phyloP scores from a whole-genome alignment of 73 alveolate species.

The Tetrahymena elliotti region DNA sequence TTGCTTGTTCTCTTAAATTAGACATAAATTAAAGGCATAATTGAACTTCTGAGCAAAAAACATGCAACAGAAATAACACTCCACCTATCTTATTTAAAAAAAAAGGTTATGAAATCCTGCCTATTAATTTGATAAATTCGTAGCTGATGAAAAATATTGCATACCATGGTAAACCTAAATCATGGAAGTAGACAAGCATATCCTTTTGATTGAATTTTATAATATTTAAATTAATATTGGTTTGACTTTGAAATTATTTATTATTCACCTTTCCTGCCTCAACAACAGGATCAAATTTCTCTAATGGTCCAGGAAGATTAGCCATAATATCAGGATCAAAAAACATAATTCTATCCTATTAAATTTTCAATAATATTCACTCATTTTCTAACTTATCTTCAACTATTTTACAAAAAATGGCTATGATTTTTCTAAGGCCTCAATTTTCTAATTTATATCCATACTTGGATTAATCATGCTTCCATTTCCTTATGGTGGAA shows the following conservation, averaged over 20 bases:
- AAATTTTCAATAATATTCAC: not conserved
- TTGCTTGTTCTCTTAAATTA: slow-evolving; percentile 34
- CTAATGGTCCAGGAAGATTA: slow-evolving; percentile 29
- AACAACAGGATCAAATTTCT: slow-evolving; percentile 31
- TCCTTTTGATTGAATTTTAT: not conserved
- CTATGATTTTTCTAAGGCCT: slow-evolving; percentile 9
- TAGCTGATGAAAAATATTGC: not conserved
- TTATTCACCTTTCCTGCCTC: slow-evolving; percentile 14
- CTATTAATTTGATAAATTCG: not conserved
- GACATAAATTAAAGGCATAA: slow-evolving; percentile 28
- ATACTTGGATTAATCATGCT: not conserved
- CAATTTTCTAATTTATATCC: slow-evolving; percentile 17
- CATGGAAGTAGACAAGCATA: not conserved
- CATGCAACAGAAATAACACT: slow-evolving; percentile 20
- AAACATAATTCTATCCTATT: slow-evolving; percentile 31
- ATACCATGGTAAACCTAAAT: not conserved
- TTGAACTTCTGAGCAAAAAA: slow-evolving; percentile 12
- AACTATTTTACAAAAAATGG: slow-evolving; percentile 12
- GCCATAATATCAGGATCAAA: slow-evolving; percentile 49
- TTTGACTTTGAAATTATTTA: not conserved
- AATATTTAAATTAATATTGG: not conserved
- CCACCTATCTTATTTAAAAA: not conserved
- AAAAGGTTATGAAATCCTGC: not conserved
- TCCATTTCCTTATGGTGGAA: not conserved
- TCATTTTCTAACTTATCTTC: not conserved